A percentile compares a stretch with the other conserved stretches of the same genome.
phyloP scores from a whole-genome alignment of 2,329 filamentous ascomycete species.

The Penicillium sclerotiorum region DNA sequence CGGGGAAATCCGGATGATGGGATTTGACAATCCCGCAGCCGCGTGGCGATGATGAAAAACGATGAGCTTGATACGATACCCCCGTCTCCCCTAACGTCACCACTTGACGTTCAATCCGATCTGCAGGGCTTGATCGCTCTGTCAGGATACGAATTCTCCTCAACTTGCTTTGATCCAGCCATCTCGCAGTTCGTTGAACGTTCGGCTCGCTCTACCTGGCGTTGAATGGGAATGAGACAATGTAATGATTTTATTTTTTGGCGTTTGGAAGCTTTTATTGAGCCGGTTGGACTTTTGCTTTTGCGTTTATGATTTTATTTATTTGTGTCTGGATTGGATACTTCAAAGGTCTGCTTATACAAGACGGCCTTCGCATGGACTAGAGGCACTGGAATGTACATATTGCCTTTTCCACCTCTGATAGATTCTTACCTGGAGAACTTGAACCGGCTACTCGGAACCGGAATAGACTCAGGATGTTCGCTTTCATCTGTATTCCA shows the following conservation, averaged over 20 bases:
- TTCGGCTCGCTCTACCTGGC: background rate
- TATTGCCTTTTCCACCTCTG: too few species aligned
- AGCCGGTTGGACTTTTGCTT: constrained; percentile 5
- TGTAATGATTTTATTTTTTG: constrained; percentile 16
- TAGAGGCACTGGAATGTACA: too few species aligned
- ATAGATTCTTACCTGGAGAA: too few species aligned
- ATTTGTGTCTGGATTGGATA: constrained; percentile 2
- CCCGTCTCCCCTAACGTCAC: constrained; percentile 10
- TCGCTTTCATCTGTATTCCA: too few species aligned
- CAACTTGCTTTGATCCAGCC: too few species aligned
- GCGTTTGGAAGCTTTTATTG: constrained; percentile 15
- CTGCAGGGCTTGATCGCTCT: background rate
- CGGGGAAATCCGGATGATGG: constrained; percentile 30
- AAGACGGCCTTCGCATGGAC: too few species aligned
- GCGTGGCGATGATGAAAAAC: constrained; percentile 10
- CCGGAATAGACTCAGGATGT: too few species aligned
- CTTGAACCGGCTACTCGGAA: too few species aligned
- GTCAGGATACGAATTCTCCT: too few species aligned
- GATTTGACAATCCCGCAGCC: background rate
- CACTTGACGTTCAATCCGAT: constrained; percentile 1
- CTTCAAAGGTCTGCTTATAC: constrained; percentile 6
- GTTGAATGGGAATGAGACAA: constrained; percentile 14
- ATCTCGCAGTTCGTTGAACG: constrained; percentile 5
- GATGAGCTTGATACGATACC: constrained; percentile 26
- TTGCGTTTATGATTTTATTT: background rate